These are phyloP conservation scores for Calamus simplicifolius DNA, from an alignment of 176 grass and related monocot genomes.

Conservation along the genomic window DNA sequence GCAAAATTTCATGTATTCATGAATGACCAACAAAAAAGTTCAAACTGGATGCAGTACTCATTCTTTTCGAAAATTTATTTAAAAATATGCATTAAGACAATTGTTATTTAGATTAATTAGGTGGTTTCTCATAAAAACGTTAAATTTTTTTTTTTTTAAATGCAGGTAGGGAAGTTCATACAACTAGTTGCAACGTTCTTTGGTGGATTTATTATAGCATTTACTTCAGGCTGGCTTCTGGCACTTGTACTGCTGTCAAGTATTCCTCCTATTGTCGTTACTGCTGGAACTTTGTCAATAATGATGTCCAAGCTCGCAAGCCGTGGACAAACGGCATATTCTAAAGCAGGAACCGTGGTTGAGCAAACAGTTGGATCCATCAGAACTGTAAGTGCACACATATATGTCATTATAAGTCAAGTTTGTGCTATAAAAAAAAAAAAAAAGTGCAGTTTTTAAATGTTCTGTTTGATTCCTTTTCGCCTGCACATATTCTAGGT, in stretches of 20 bases:
- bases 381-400: not conserved
- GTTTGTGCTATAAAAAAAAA: too few species aligned
- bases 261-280: not conserved
- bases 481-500: slow-evolving; percentile 24
- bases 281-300: not conserved
- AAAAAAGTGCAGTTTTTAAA: too few species aligned
- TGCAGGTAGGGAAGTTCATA: slow-evolving; percentile 12
- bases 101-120: too few species aligned
- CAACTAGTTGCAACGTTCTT: slow-evolving; percentile 5
- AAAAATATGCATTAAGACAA: too few species aligned
- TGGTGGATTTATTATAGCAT: slow-evolving; percentile 9
- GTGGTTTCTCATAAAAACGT: too few species aligned
- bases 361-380: slow-evolving; percentile 20
- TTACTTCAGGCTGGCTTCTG: slow-evolving; percentile 8
- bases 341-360: slow-evolving; percentile 2
- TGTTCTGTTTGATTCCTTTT: too few species aligned
- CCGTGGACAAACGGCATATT: slow-evolving; percentile 1
- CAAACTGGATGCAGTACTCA: too few species aligned
- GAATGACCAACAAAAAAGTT: too few species aligned
- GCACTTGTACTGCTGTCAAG: not conserved
- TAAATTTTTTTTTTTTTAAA: not conserved
- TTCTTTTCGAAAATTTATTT: too few species aligned
- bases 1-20: too few species aligned
- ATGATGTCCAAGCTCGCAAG: slow-evolving; percentile 1
- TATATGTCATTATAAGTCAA: too few species aligned